phyloP scores from a whole-genome alignment of 78 protist genomes.

The Dictyostelium capitatum region DNA sequence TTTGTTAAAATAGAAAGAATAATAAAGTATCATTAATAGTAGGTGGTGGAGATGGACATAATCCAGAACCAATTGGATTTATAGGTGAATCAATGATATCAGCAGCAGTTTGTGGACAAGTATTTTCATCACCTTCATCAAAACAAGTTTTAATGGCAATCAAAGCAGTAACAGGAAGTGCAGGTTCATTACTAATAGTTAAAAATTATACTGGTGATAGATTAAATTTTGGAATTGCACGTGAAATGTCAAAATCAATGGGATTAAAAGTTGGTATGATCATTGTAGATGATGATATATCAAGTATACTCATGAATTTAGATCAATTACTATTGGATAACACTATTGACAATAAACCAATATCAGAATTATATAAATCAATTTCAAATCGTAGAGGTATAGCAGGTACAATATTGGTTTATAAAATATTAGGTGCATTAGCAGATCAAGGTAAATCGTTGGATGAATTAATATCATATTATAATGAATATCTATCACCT shows the following conservation, averaged over 20 bases:
- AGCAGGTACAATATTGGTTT: slow-evolving; percentile 87
- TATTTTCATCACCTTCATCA: slow-evolving; percentile 80
- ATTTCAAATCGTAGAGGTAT: slow-evolving; percentile 74
- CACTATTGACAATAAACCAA: neutral
- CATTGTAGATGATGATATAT: slow-evolving; percentile 85
- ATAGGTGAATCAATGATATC: slow-evolving; percentile 84
- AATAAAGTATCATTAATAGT: slow-evolving; percentile 24
- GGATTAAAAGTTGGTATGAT: slow-evolving; percentile 63
- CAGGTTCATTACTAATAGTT: slow-evolving; percentile 83
- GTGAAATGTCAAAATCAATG: slow-evolving; percentile 41
- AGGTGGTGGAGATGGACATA: slow-evolving; percentile 92
- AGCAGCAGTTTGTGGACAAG: slow-evolving; percentile 84
- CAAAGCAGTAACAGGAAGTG: slow-evolving; percentile 13
- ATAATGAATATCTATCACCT: neutral
- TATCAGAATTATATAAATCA: neutral
- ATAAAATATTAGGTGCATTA: slow-evolving; percentile 86
- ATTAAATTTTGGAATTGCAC: slow-evolving; percentile 79
- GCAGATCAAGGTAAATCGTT: slow-evolving; percentile 64
- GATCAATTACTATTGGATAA: neutral
- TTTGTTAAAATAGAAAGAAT: neutral
- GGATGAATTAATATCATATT: slow-evolving; percentile 12
- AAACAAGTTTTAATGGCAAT: slow-evolving; percentile 71
- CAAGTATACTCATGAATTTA: neutral
- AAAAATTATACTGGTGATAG: slow-evolving; percentile 91
- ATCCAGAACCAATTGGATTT: slow-evolving; percentile 87